Conservation (phyloP, 225 moss, liverwort and hornwort genomes). For the Polytrichum formosum region DNA sequence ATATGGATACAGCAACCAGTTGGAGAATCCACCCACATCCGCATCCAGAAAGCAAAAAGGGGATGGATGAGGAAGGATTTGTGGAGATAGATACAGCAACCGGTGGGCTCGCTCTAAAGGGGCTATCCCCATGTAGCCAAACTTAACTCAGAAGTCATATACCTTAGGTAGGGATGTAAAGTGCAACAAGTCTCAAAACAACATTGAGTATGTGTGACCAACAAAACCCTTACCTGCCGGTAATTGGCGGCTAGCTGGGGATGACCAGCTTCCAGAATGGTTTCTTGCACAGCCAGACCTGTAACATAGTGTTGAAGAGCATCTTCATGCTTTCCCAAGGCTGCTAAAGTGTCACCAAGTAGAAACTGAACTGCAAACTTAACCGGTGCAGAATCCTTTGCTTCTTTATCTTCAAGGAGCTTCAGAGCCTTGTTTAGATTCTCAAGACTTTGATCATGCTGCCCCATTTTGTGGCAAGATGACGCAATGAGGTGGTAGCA, state of each 20-base stretch:
- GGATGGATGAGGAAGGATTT: too few species aligned
- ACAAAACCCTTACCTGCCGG: constrained; percentile 40
- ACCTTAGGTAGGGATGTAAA: too few species aligned
- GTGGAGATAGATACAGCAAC: too few species aligned
- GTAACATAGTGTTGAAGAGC: constrained; percentile 67
- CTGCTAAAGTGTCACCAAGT: constrained; percentile 67
- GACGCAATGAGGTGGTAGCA: constrained; percentile 76
- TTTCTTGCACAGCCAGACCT: constrained; percentile 80
- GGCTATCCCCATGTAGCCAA: too few species aligned
- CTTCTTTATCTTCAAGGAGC: constrained; percentile 54
- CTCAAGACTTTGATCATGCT: constrained; percentile 58
- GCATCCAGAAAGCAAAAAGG: too few species aligned
- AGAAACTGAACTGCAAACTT: constrained; percentile 71
- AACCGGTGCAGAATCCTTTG: constrained; percentile 56
- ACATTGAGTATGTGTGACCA: not conserved
- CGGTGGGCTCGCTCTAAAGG: too few species aligned
- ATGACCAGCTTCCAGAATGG: constrained; percentile 60
- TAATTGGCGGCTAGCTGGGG: constrained; percentile 75
- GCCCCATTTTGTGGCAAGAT: constrained; percentile 57
- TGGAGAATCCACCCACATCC: too few species aligned
- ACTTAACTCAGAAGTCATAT: too few species aligned
- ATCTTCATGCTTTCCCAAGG: constrained; percentile 76
- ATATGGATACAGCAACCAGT: too few species aligned
- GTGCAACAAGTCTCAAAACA: too few species aligned
- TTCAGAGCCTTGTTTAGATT: constrained; percentile 50